Evolutionary conservation across 108 stramenopile genomes (phyloP), one percentile per base, ranked within the genome.

Genomic region (Skeletonema potamos): DNA sequence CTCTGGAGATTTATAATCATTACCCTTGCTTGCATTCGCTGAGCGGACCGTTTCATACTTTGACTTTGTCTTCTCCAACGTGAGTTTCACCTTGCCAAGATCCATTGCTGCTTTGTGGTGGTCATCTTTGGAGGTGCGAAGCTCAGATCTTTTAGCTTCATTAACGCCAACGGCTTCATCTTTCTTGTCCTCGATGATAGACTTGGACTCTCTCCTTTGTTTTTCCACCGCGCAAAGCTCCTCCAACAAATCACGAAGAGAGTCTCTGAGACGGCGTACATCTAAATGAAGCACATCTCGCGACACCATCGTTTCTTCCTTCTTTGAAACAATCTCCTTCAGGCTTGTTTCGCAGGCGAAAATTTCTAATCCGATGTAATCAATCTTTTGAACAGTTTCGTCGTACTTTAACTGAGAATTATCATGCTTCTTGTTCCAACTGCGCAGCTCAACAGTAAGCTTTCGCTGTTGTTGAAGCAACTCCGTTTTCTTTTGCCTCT

Each of bases 211-310:
- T 63, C 70, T 63, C 61, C 83, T 79, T 67, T 89, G 76, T 57
- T 91, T 80, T 72, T 93, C 92, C 29, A 95, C 72, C 33, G 70
- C 71, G 64, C 67, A 91, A 11, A 95, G 85, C 30, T 74, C 88
- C 73, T 92, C 89, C 30, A 88, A 78, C 1, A 74, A 73, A 18
- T 67, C 72, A 17, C 76, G 77, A 17, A 95, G 74, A 10, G 81
- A 67, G 55, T 85, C 92, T 46, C 92, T 48, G 9, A 89, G 68
- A 34, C 87, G 79, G 57, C 84, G 74, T 13, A 93, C 86, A 64
- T 95, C 92, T 29, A 95, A 84, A 9, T 82, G 43, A 51, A 93
- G 74, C 29, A 93, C 62, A 72, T 95, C 94, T 79, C 89, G 77
- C 24, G 74, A 64, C 2, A 95, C 94, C 88, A 87, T 86, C 28